Percentiles rank a stretch among this genome's conserved stretches.
Evolutionary conservation across 331 rosid species (phyloP).

Genomic region (Quercus tomentella): DNA sequence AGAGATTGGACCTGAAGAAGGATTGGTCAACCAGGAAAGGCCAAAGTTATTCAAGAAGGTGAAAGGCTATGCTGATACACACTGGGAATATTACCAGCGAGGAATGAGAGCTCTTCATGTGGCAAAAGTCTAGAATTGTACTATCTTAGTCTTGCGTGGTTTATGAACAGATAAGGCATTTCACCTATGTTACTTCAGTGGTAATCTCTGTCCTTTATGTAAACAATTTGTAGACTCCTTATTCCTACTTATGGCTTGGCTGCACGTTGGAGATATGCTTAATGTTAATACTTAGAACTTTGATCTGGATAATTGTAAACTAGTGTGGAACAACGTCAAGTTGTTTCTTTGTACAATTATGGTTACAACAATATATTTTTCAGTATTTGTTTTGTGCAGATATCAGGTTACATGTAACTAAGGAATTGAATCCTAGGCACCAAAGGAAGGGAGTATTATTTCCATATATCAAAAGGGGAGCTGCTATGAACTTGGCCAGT

Average conservation of each 20-base stretch:
- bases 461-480: too few species aligned
- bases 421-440: too few species aligned
- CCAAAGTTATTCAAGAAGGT: conserved; percentile 37
- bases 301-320: not conserved
- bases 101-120: conserved; percentile 37
- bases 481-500: too few species aligned
- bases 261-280: not conserved
- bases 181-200: not conserved
- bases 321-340: not conserved
- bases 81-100: conserved; percentile 33
- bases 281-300: not conserved
- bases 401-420: too few species aligned
- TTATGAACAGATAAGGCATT: not conserved
- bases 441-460: too few species aligned
- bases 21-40: conserved; percentile 23
- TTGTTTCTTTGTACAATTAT: not conserved
- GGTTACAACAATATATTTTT: too few species aligned
- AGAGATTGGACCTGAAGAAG: conserved; percentile 35
- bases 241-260: not conserved
- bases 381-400: too few species aligned
- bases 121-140: conserved; percentile 11
- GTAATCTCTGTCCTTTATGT: not conserved
- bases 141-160: not conserved
- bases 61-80: conserved; percentile 24
- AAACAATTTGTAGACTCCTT: not conserved